phyloP scores from a whole-genome alignment of 1,139 yeast genomes.

The Scheffersomyces segobiensis region DNA sequence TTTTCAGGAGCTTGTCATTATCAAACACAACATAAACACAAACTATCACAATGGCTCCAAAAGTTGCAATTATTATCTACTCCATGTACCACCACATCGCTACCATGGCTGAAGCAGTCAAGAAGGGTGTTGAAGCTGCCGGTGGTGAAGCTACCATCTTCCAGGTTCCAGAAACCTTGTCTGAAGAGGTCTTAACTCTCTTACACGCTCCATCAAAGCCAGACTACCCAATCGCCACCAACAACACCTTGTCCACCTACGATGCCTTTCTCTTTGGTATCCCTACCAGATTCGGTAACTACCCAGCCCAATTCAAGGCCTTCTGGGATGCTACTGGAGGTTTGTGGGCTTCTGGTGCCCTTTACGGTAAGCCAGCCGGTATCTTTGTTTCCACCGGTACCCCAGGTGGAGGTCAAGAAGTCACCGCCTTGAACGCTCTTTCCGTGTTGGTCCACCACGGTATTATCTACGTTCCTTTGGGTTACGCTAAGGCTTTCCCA shows the following conservation, averaged over 20 bases:
- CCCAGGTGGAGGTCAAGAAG: constrained; percentile 44
- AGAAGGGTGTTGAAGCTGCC: constrained; percentile 38
- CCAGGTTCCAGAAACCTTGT: constrained; percentile 39
- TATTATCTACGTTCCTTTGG: constrained; percentile 38
- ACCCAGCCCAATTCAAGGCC: constrained; percentile 40
- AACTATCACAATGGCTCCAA: constrained; percentile 25
- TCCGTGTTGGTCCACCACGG: constrained; percentile 40
- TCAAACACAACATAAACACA: background rate
- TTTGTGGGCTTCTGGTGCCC: constrained; percentile 38
- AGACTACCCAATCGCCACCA: constrained; percentile 32
- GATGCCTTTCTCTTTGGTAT: constrained; percentile 42
- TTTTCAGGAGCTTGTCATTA: background rate
- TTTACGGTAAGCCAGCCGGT: constrained; percentile 40
- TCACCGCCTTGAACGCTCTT: constrained; percentile 33
- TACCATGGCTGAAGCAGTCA: constrained; percentile 34
- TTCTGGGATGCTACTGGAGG: constrained; percentile 43
- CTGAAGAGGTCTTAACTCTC: constrained; percentile 26
- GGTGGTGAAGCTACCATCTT: constrained; percentile 40
- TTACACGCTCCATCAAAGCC: constrained; percentile 37
- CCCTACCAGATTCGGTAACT: constrained; percentile 41
- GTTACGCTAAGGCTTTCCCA: constrained; percentile 31
- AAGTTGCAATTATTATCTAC: constrained; percentile 40
- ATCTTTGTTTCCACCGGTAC: constrained; percentile 38
- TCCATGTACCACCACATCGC: constrained; percentile 39
- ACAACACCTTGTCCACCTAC: constrained; percentile 31